Evolutionary conservation across 345 rosid genomes (phyloP), one percentile per base, ranked within the genome.

Genomic region (Salix exigua): DNA sequence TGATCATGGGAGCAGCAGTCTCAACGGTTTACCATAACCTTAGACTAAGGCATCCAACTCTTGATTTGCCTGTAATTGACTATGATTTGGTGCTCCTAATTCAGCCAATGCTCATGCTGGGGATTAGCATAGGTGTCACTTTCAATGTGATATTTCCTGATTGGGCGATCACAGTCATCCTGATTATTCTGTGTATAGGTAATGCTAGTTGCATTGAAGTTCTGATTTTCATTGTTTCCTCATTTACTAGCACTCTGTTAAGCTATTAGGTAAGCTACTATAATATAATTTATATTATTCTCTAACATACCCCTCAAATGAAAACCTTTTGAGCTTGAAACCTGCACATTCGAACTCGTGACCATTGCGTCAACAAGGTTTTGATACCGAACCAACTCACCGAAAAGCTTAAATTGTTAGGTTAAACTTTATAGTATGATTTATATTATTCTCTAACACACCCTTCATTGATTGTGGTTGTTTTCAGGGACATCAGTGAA

Each of bases 1-100:
- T 77, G 75, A 77, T 77, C 26, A 77, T 37, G 74, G 80, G 75
- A 5, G 80, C 75, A 11, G 69, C 80, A 10, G 65, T 50, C 1
- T 63, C 80, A 30, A 70, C 80, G 6, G 70, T 77, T 12, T 61
- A 42, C 31, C 64, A 77, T 31, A 77, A 77, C 19, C 46, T 77
- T 3, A 64, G 66, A 50, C 61, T 70, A 40, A 71, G 70, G 48
- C 80, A 77, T 64, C 80, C 80, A 5, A 77, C 75, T 19, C 60
- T 60, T n/a, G 75, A 77, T 63, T 48, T 77, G 23, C 75, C 80
- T 19, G 35, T 77, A 21, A 64, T 77, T 25, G 80, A 77, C 31
- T 71, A 77, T 46, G 71, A 70, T 28, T 23, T 77, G 70, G 70
- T 64, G 18, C 70, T 77, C 55, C 80, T 77, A 13, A 70, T 77